Percentiles rank a stretch among this genome's conserved stretches.
phyloP scores from a whole-genome alignment of 225 moss, liverwort and hornwort genomes.

The Takakia lepidozioides region DNA sequence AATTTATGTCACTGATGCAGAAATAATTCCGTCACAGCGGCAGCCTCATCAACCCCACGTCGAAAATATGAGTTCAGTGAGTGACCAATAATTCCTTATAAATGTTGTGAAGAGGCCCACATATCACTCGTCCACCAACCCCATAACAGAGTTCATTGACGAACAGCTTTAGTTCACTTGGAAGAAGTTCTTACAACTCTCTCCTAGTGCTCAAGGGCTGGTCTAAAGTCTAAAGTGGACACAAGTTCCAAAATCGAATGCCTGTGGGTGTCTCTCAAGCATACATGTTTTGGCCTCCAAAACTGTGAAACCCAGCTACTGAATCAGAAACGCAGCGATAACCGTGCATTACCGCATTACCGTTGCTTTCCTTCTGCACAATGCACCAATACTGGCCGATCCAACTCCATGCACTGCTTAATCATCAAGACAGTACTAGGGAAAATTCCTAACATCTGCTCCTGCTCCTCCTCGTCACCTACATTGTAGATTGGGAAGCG shows the following conservation, averaged over 20 bases:
- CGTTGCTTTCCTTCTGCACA: conserved; percentile 7
- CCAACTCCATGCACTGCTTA: not conserved
- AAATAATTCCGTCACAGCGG: too few relatives aligned
- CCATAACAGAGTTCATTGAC: too few relatives aligned
- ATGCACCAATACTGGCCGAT: conserved; percentile 1
- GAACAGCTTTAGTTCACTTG: too few relatives aligned
- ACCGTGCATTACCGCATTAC: conserved; percentile 2
- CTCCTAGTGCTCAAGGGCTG: not conserved
- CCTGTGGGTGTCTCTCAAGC: conserved; percentile 5
- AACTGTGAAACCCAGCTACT: not conserved
- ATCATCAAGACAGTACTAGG: not conserved
- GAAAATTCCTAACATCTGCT: not conserved
- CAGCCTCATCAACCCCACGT: too few relatives aligned
- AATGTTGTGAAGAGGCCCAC: too few relatives aligned
- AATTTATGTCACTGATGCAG: too few relatives aligned
- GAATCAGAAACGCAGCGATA: conserved; percentile 1
- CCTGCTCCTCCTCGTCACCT: conserved; percentile 4
- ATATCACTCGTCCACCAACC: too few relatives aligned
- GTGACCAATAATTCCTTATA: too few relatives aligned
- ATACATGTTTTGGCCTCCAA: not conserved
- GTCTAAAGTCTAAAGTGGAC: conserved; percentile 6
- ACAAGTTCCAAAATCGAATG: conserved; percentile 1
- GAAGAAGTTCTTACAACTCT: too few relatives aligned
- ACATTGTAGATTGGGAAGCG: conserved; percentile 3
- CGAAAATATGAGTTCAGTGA: too few relatives aligned